Evolutionary conservation across 345 rosid species (phyloP).

Genomic region (Boechera stricta): DNA sequence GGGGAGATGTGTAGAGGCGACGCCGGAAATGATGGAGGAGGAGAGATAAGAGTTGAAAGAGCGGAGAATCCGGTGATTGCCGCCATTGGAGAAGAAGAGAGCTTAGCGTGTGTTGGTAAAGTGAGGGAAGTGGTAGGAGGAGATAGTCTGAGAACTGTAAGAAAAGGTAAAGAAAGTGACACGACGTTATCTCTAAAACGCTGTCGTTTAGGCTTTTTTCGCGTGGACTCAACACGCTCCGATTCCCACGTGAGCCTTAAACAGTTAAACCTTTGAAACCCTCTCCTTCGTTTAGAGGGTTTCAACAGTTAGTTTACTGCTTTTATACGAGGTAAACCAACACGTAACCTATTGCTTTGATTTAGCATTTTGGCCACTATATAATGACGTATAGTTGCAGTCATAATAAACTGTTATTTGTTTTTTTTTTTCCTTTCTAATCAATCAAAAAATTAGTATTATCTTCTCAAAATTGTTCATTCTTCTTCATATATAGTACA

Average conservation of each 20-base stretch:
- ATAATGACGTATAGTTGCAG: neutral
- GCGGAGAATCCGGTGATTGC: conserved; percentile 44
- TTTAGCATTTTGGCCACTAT: neutral
- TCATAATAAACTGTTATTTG: neutral
- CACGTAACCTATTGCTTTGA: neutral
- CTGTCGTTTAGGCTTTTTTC: conserved; percentile 36
- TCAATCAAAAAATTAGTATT: neutral
- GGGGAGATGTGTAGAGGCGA: conserved; percentile 33
- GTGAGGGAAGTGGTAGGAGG: conserved; percentile 11
- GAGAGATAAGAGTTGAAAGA: conserved; percentile 31
- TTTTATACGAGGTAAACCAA: neutral
- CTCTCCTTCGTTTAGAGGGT: neutral
- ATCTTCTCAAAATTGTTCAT: neutral
- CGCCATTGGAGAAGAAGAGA: conserved; percentile 51
- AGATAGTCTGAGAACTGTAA: conserved; percentile 35
- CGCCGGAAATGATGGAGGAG: conserved; percentile 36
- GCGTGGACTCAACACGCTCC: conserved; percentile 53
- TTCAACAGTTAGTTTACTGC: neutral
- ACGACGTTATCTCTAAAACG: conserved; percentile 51
- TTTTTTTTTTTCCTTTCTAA: no score
- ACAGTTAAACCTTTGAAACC: neutral
- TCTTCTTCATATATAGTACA: neutral
- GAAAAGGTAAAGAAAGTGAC: conserved; percentile 67
- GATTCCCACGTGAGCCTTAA: neutral
- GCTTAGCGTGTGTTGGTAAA: conserved; percentile 16